Evolutionary conservation across 495 filamentous ascomycete genomes (phyloP).

Genomic region (Penicillium egyptiacum): DNA sequence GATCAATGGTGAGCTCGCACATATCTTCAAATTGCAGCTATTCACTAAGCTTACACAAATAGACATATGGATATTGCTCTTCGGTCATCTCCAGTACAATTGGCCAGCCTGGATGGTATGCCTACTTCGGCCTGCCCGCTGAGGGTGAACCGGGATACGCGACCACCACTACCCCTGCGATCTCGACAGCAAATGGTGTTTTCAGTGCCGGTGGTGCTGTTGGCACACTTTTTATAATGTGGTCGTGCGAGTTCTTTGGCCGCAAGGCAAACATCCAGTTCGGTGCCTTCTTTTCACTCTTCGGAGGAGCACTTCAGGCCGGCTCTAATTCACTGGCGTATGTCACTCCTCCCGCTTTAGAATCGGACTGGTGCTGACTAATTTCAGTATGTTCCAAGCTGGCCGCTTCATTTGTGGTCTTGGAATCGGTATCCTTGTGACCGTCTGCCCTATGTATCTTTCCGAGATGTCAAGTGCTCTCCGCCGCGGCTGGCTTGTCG

Average conservation of each 20-base stretch:
- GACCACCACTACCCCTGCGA: slow-evolving; percentile 45
- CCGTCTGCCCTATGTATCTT: slow-evolving; percentile 48
- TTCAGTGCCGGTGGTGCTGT: slow-evolving; percentile 48
- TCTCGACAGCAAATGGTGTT: slow-evolving; percentile 51
- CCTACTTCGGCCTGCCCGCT: slow-evolving; percentile 43
- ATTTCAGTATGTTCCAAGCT: slow-evolving; percentile 46
- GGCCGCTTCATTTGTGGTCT: slow-evolving; percentile 49
- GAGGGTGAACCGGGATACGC: slow-evolving; percentile 43
- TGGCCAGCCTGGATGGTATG: slow-evolving; percentile 53
- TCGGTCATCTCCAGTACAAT: slow-evolving; percentile 54
- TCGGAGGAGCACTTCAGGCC: slow-evolving; percentile 48
- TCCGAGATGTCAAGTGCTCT: slow-evolving; percentile 38
- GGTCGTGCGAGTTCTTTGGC: slow-evolving; percentile 44
- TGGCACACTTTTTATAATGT: slow-evolving; percentile 44
- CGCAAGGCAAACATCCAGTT: slow-evolving; percentile 48
- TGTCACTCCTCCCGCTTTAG: background rate
- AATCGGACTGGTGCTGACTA: slow-evolving; percentile 1
- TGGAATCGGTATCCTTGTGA: slow-evolving; percentile 49
- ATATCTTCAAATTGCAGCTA: background rate
- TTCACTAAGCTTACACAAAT: background rate
- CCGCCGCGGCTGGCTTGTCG: slow-evolving; percentile 41
- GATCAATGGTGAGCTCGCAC: slow-evolving; percentile 34
- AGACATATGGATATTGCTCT: slow-evolving; percentile 50
- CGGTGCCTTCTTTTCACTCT: slow-evolving; percentile 41
- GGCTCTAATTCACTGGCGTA: slow-evolving; percentile 43